Base-by-base conservation (phyloP, 139 green algal species). In the Picochlorum sp. region DNA sequence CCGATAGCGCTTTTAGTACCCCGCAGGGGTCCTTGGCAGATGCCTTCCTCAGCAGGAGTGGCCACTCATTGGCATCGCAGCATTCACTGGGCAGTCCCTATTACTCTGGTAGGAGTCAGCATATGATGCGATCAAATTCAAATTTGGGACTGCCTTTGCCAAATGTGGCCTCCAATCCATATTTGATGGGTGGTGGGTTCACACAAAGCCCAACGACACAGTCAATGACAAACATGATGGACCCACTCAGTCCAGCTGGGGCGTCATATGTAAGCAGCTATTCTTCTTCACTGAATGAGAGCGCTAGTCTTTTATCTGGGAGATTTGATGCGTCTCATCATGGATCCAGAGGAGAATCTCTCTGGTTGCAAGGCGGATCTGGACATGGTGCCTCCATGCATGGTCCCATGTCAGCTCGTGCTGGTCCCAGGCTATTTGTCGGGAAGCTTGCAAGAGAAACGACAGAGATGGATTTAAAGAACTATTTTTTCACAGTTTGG, bases 391-490 rank as follows among this genome's bases (percentile, higher is more conserved):
- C 66, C 49, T 51, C 71, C 24, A 78, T 73, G 38, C n/a, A 18
- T 14, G 66, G 66, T 60, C 38, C 68, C 24, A 11, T 18, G 4
- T 45, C 63, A 4, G 16, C 62, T 2, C 51, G 66, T 18, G 78
- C 83, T 21, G 88, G 88, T 13, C 88, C 88, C 1, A 79, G 88
- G 56, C 89, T 95, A 52, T 95, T 95, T 64, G 82, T 95, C 2
- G 88, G 88, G 75, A 94, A 94, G 77, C 79, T 95, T 24, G 85
- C 80, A 45, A 87, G 86, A 57, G 87, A 91, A 26, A 91, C 84
- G 4, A 85, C 58, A 2, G 88, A 95, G 68, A 72, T 70, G 6
- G 88, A 95, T 41, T 81, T 92, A 24, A 82, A 85, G 66, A 86
- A 91, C 44, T 90, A 95, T 76, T 93, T 95, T 95, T 67, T 78